Evolutionary conservation across 306 rosid genomes (phyloP), one percentile per base, ranked within the genome.

Genomic region (Fragaria vesca): DNA sequence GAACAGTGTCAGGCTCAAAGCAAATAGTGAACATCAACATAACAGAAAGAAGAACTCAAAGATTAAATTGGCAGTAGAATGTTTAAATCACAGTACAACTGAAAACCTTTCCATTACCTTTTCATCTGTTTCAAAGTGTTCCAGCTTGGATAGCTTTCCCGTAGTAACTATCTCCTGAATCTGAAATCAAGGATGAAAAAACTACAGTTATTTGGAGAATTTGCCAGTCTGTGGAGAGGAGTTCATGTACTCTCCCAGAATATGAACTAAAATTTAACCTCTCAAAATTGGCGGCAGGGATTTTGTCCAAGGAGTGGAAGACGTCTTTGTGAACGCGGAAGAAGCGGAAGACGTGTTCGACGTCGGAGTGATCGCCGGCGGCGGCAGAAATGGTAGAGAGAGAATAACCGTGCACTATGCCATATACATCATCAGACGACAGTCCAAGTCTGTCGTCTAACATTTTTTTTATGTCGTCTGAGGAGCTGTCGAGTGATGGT

Each of bases 141-240:
- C 97, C 89, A 94, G 78, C 82, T 94, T 94, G 28, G 92, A 90
- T 69, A 94, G 81, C 85, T 90, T 94, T 71, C 97, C 97, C 24
- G 91, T 90, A 32, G 93, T 85, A 74, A 92, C 87, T 78, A 94
- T 94, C 93, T 92, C 98, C 82, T 94, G 97, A 84, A 94, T 89
- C 98, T 92, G 92, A 83, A 83, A 71, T 60, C 47, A 81, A 80
- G 74, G 75, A 78, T 47, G 55, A 76, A 66, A 18, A 38, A 61
- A 72, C 72, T 79, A 81, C 63, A 42, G 30, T 78, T 76, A 76
- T 81, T 75, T 78, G 45, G 63, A 79, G 28, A 71, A 50, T 43
- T 66, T 40, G 50, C 40, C 42, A 46, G 4, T 71, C 63, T 42
- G 28, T 38, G 12, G 43, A 71, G 42, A 71, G 61, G 42, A 71